phyloP scores from a whole-genome alignment of 257 asterid genomes.

The Catharanthus roseus region DNA sequence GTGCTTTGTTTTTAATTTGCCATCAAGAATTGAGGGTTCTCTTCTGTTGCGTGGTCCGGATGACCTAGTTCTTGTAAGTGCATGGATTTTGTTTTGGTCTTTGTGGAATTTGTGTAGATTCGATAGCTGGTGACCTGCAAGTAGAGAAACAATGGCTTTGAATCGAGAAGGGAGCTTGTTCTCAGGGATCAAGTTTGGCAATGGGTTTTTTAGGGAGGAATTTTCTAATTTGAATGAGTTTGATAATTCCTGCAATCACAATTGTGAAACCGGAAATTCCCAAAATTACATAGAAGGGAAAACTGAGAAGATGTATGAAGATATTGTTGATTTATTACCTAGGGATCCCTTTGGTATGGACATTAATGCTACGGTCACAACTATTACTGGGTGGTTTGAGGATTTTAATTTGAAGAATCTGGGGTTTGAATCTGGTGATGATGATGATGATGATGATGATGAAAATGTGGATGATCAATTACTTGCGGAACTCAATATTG shows the following conservation, averaged over 20 bases:
- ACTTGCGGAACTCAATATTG: conserved; percentile 31
- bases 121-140: conserved; percentile 7
- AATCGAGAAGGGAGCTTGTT: conserved; percentile 27
- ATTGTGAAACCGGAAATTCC: conserved; percentile 11
- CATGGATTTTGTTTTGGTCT: not conserved
- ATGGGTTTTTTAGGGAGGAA: conserved; percentile 26
- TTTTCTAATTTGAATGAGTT: conserved; percentile 22
- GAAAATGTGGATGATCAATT: conserved; percentile 23
- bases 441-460: conserved; percentile 33
- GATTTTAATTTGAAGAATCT: conserved; percentile 36
- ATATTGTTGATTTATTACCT: conserved; percentile 61
- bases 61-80: too few relatives aligned
- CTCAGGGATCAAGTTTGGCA: conserved; percentile 25
- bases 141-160: conserved; percentile 34
- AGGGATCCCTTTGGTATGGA: conserved; percentile 61
- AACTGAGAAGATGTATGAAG: conserved; percentile 30
- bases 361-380: conserved; percentile 30
- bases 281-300: conserved; percentile 11
- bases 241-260: conserved; percentile 21
- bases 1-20: conserved; percentile 25
- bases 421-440: conserved; percentile 32
- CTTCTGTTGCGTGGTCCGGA: conserved; percentile 8
- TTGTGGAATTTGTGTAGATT: conserved; percentile 1
- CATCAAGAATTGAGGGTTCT: conserved; percentile 24
- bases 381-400: conserved; percentile 44